Evolutionary conservation across 1,284 basidiomycete species (phyloP).

Genomic region (Thelephora terrestris): DNA sequence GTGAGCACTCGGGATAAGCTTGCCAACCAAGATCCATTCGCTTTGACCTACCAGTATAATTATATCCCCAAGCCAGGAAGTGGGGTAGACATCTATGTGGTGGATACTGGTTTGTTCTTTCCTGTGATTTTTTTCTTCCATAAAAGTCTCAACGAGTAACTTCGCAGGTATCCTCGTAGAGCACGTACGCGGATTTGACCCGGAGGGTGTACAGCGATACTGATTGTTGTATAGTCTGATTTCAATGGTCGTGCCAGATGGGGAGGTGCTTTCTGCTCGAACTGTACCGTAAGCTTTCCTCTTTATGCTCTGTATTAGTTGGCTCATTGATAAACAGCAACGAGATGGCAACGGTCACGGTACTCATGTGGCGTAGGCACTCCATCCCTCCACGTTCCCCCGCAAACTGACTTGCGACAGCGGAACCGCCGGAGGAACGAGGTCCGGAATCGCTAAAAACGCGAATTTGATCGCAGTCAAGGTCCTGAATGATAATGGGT

Average conservation of each 20-base stretch:
- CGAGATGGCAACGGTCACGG: conserved; percentile 50
- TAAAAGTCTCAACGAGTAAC: no score
- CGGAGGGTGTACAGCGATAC: no score
- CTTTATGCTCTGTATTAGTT: background rate
- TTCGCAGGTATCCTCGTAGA: background rate
- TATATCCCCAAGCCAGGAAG: conserved; percentile 5
- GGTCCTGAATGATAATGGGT: conserved; percentile 56
- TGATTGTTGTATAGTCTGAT: conserved; percentile 26
- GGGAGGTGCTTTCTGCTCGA: conserved; percentile 40
- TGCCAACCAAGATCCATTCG: conserved; percentile 3
- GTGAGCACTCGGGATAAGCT: conserved; percentile 5
- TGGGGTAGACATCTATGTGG: conserved; percentile 9
- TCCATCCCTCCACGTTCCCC: conserved; percentile 24
- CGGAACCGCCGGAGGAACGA: conserved; percentile 41
- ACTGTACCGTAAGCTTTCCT: conserved; percentile 11
- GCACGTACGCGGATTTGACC: background rate
- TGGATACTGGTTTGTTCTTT: conserved; percentile 2
- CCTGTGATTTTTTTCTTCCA: background rate
- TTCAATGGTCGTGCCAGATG: conserved; percentile 63
- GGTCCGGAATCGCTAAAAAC: conserved; percentile 65
- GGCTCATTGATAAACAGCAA: conserved; percentile 33
- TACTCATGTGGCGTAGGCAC: conserved; percentile 29
- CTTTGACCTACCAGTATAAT: conserved; percentile 4
- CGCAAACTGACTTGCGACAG: conserved; percentile 27
- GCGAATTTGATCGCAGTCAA: conserved; percentile 65